Conservation (phyloP, 441 rosid species). For the Sinapis alba region DNA sequence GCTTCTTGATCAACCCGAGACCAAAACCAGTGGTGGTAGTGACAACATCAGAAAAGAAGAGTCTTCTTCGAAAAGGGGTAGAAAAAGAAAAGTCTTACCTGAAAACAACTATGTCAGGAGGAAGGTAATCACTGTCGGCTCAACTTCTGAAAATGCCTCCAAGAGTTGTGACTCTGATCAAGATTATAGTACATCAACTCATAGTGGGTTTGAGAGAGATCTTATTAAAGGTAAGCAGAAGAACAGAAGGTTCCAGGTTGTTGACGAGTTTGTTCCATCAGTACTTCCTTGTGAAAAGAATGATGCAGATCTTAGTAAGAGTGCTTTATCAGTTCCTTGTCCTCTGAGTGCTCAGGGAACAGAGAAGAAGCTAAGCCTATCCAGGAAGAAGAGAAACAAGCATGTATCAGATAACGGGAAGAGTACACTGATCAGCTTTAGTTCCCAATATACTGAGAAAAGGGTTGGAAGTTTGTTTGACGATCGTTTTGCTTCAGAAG, state of each 20-base stretch:
- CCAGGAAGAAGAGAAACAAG: slow-evolving; percentile 59
- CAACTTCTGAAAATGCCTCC: slow-evolving; percentile 46
- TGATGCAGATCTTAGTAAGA: slow-evolving; percentile 43
- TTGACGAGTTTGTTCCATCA: slow-evolving; percentile 38
- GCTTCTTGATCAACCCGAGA: slow-evolving; percentile 7
- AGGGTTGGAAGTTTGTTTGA: slow-evolving; percentile 49
- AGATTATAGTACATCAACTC: slow-evolving; percentile 38
- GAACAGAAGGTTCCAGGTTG: slow-evolving; percentile 45
- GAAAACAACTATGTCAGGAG: slow-evolving; percentile 41
- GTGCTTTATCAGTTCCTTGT: slow-evolving; percentile 36
- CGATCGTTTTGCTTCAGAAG: slow-evolving; percentile 46
- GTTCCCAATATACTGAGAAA: slow-evolving; percentile 42
- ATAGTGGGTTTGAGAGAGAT: slow-evolving; percentile 47
- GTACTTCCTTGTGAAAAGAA: slow-evolving; percentile 17
- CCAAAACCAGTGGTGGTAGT: background rate
- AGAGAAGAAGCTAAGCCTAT: slow-evolving; percentile 46
- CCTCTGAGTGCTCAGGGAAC: slow-evolving; percentile 42
- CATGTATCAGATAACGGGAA: slow-evolving; percentile 42
- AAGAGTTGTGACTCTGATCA: slow-evolving; percentile 45
- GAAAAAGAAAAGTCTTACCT: slow-evolving; percentile 57
- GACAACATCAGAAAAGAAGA: slow-evolving; percentile 37
- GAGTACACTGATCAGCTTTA: slow-evolving; percentile 42
- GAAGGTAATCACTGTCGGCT: slow-evolving; percentile 40
- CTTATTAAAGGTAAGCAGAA: slow-evolving; percentile 53
- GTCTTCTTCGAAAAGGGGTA: slow-evolving; percentile 46